Base-by-base conservation (phyloP, 306 rosid species). In the Begonia loranthoides region DNA sequence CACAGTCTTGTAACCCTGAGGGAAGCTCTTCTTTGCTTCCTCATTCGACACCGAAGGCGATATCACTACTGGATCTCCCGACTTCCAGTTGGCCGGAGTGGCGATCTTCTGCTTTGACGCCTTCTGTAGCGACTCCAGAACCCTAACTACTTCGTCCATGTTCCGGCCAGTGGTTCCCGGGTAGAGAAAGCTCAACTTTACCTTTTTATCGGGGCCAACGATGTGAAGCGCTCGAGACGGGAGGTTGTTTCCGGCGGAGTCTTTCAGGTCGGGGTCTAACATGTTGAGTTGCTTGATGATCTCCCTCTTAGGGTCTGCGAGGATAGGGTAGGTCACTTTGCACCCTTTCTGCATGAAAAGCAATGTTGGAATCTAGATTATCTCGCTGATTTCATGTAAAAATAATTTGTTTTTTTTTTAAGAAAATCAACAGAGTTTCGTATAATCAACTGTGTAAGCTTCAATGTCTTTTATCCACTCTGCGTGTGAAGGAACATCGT, bases 61-160 rank as follows among this genome's bases (percentile, higher is more conserved):
- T 17, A 90, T 76, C 9, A 90, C 82, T 43, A 72, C 76, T 1
- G 71, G 66, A 0, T 80, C 79, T 28, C 92, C 95, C 0, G 66
- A 65, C 24, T 76, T 82, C 97, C 95, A 90, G 63, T 85, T 80
- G 13, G 62, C 87, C 0, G 88, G 87, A 13, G 94, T 90, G 9
- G 94, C 81, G 24, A 90, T 61, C 70, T 78, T 74, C 62, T 66
- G 34, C 54, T 70, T 60, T 2, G 77, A 56, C 4, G 84, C 82
- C 76, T 65, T 80, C 63, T 76, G 92, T 54, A 90, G 41, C 6
- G 95, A 85, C 60, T 85, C 95, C 49, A 90, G 1, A 43, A 55
- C 97, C 74, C 94, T 83, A 72, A 80, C 1, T 61, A 90, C 92
- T 52, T 90, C 97, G 15, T 90, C 97, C 68, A 85, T 60, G 87